Percentiles rank a stretch among this genome's conserved stretches.
Conservation (phyloP, 1,284 basidiomycete genomes). For the Lentinus polychrous region DNA sequence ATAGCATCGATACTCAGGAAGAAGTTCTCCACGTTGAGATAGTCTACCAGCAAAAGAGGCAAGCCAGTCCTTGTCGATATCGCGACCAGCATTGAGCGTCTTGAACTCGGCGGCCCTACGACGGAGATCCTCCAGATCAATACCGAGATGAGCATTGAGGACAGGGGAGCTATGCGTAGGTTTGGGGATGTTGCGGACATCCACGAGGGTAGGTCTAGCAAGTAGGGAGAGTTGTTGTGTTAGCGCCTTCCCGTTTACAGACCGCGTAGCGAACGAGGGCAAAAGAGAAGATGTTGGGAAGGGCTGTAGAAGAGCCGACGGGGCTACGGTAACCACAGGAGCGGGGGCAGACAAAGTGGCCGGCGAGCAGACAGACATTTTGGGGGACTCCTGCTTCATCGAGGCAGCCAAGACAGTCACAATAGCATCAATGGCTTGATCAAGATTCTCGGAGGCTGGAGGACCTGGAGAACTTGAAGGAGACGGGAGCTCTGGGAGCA, state of each 20-base stretch:
- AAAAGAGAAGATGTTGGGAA: neutral
- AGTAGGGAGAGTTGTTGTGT: neutral
- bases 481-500: conserved; percentile 10
- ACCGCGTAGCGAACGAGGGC: neutral
- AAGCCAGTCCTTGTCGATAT: conserved; percentile 57
- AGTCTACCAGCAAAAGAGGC: conserved; percentile 59
- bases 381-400: conserved; percentile 7
- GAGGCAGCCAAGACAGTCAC: conserved; percentile 20
- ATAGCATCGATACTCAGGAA: conserved; percentile 61
- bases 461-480: neutral
- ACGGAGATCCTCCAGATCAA: conserved; percentile 44
- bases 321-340: neutral
- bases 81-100: conserved; percentile 40
- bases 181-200: neutral
- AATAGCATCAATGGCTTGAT: conserved; percentile 22
- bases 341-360: neutral
- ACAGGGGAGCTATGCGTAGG: conserved; percentile 13
- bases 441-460: neutral
- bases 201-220: neutral
- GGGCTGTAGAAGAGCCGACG: neutral
- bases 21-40: conserved; percentile 44
- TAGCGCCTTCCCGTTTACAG: neutral
- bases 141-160: conserved; percentile 49
- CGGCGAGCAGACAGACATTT: neutral
- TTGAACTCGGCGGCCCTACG: conserved; percentile 47